Conservation (phyloP, 2,329 filamentous ascomycete genomes). For the Colletotrichum sidae region DNA sequence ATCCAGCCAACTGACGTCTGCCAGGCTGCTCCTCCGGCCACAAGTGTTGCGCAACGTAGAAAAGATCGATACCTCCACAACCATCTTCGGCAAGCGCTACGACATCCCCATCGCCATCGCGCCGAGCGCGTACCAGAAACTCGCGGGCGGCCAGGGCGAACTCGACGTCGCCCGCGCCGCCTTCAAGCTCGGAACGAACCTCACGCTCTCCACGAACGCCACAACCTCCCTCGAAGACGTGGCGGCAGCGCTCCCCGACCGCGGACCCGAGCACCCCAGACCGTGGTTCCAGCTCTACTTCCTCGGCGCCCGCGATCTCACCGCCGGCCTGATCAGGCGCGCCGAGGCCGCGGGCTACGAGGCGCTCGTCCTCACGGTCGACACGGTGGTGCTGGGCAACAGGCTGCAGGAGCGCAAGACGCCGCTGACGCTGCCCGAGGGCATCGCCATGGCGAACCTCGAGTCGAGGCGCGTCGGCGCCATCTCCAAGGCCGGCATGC, state of each 20-base stretch:
- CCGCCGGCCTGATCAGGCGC: constrained; percentile 40
- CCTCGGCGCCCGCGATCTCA: constrained; percentile 39
- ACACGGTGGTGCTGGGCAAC: constrained; percentile 46
- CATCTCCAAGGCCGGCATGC: constrained; percentile 39
- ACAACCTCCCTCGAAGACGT: constrained; percentile 46
- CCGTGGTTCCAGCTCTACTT: constrained; percentile 43
- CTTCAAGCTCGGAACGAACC: constrained; percentile 39
- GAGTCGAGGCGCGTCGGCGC: constrained; percentile 12
- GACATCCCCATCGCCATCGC: constrained; percentile 46
- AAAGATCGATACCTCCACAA: constrained; percentile 38
- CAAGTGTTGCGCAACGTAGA: constrained; percentile 39
- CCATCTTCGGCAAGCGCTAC: constrained; percentile 33
- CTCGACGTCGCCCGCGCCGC: constrained; percentile 44
- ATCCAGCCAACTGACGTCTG: not conserved
- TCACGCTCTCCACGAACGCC: constrained; percentile 44
- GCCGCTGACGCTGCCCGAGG: constrained; percentile 38
- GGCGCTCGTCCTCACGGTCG: constrained; percentile 44
- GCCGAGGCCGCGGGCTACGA: constrained; percentile 44
- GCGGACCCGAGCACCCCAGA: constrained; percentile 32
- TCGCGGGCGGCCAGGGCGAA: constrained; percentile 44
- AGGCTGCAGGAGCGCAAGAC: constrained; percentile 45
- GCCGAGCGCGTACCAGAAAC: constrained; percentile 45
- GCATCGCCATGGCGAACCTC: constrained; percentile 41
- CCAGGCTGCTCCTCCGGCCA: constrained; percentile 28
- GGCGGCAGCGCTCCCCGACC: constrained; percentile 28